Percentiles rank a stretch among this genome's conserved stretches.
Evolutionary conservation across 352 stramenopile species (phyloP).

Genomic region (Globisporangium megalacanthum): DNA sequence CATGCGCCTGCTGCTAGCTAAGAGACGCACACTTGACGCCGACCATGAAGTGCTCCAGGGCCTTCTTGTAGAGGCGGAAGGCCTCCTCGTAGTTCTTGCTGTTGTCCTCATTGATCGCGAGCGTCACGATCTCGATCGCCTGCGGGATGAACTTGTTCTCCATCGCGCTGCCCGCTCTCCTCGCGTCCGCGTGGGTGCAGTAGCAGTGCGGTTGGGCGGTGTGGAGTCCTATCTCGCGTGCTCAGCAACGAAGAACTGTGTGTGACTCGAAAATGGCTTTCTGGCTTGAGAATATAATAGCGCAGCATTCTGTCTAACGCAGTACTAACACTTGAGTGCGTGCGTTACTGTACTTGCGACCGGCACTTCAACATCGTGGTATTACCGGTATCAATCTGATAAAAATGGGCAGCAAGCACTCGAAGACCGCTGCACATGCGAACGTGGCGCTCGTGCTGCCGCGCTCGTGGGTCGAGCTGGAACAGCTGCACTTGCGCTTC

Average conservation of each 20-base stretch:
- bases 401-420: slow-evolving; percentile 52
- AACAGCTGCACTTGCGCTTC: slow-evolving; percentile 53
- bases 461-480: slow-evolving; percentile 42
- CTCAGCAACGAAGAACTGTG: background rate
- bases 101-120: slow-evolving; percentile 86
- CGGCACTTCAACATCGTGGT: slow-evolving; percentile 15
- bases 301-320: background rate
- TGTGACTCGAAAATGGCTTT: too few species aligned
- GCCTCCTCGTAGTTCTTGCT: slow-evolving; percentile 87
- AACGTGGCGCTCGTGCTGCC: slow-evolving; percentile 42
- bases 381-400: too few species aligned
- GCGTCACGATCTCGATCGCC: slow-evolving; percentile 86
- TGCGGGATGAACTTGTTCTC: slow-evolving; percentile 91
- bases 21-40: slow-evolving; percentile 77
- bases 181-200: background rate
- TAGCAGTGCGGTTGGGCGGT: too few species aligned
- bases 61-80: slow-evolving; percentile 85
- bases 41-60: slow-evolving; percentile 88
- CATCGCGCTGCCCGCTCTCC: slow-evolving; percentile 25
- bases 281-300: background rate
- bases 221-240: background rate
- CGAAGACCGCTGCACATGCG: slow-evolving; percentile 30
- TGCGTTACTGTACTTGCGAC: background rate
- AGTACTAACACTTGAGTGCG: background rate
- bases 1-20: background rate